Conservation (phyloP, 2,329 filamentous ascomycete genomes). For the Cytospora leucostoma region DNA sequence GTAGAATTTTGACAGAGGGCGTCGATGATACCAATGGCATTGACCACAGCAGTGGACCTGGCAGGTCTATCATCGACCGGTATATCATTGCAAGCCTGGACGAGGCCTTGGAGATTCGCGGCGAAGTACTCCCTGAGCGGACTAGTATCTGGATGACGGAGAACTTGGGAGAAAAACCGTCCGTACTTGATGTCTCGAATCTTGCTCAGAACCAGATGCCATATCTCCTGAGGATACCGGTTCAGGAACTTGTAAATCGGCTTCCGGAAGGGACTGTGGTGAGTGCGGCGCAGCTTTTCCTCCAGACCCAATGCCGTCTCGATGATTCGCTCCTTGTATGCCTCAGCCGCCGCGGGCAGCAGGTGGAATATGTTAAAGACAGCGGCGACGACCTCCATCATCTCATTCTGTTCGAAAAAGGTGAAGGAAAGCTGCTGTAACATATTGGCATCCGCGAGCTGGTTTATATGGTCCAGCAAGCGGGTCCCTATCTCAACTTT, state of each 20-base stretch:
- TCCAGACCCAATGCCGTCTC: constrained; percentile 90
- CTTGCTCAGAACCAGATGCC: constrained; percentile 75
- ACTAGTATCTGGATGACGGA: constrained; percentile 73
- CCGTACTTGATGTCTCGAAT: constrained; percentile 86
- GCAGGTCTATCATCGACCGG: constrained; percentile 69
- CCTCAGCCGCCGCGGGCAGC: constrained; percentile 84
- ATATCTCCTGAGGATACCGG: constrained; percentile 86
- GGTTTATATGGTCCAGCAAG: constrained; percentile 90
- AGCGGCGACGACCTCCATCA: constrained; percentile 92
- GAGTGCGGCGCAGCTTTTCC: constrained; percentile 78
- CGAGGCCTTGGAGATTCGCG: constrained; percentile 71
- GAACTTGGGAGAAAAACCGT: constrained; percentile 84
- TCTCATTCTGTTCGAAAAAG: constrained; percentile 86
- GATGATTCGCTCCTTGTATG: constrained; percentile 87
- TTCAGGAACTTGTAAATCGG: constrained; percentile 93
- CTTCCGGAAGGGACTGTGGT: constrained; percentile 86
- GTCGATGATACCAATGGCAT: constrained; percentile 82
- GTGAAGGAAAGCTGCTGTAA: constrained; percentile 93
- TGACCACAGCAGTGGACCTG: constrained; percentile 70
- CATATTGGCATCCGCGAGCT: constrained; percentile 77
- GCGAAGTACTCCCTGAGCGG: constrained; percentile 74
- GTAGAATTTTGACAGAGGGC: constrained; percentile 71
- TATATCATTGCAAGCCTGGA: constrained; percentile 65
- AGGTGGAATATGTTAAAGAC: constrained; percentile 97
- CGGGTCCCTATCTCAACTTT: constrained; percentile 96